A percentile compares a stretch with the other conserved stretches of the same genome.
Conservation (phyloP, 2,329 filamentous ascomycete genomes). For the Aspergillus floridensis region DNA sequence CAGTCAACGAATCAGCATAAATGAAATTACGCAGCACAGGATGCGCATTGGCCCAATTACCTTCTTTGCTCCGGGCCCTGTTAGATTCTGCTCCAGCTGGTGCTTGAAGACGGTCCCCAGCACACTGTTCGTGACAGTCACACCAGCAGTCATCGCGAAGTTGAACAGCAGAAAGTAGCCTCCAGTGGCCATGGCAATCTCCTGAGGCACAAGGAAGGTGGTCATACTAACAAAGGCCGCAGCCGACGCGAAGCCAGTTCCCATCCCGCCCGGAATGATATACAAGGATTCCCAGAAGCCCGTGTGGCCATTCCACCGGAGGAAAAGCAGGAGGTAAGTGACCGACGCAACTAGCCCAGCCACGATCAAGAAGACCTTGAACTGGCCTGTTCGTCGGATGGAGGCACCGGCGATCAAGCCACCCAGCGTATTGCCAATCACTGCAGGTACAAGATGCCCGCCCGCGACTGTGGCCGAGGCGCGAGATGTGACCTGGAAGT, state of each 20-base stretch:
- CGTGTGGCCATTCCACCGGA: constrained; percentile 61
- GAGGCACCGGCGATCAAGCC: constrained; percentile 59
- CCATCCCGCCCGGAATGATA: constrained; percentile 58
- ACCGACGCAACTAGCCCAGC: constrained; percentile 51
- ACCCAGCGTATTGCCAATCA: constrained; percentile 63
- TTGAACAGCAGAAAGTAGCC: constrained; percentile 49
- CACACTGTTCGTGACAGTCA: constrained; percentile 39
- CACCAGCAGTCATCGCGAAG: constrained; percentile 42
- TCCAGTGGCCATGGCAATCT: constrained; percentile 52
- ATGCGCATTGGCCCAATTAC: not conserved
- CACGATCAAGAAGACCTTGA: constrained; percentile 55
- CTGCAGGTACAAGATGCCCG: constrained; percentile 64
- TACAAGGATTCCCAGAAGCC: constrained; percentile 57
- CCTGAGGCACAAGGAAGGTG: constrained; percentile 43
- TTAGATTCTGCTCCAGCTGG: constrained; percentile 32
- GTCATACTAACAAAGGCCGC: constrained; percentile 53
- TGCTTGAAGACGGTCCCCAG: constrained; percentile 36
- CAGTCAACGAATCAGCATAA: not conserved
- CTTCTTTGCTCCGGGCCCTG: constrained; percentile 26
- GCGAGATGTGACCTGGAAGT: constrained; percentile 64
- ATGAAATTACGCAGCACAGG: not conserved
- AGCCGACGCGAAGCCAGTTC: constrained; percentile 47
- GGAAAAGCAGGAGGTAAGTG: constrained; percentile 52
- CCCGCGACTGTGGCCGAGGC: constrained; percentile 59
- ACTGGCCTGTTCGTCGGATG: constrained; percentile 60